Conservation (phyloP, 768 basidiomycete species). For the Russula foetens region DNA sequence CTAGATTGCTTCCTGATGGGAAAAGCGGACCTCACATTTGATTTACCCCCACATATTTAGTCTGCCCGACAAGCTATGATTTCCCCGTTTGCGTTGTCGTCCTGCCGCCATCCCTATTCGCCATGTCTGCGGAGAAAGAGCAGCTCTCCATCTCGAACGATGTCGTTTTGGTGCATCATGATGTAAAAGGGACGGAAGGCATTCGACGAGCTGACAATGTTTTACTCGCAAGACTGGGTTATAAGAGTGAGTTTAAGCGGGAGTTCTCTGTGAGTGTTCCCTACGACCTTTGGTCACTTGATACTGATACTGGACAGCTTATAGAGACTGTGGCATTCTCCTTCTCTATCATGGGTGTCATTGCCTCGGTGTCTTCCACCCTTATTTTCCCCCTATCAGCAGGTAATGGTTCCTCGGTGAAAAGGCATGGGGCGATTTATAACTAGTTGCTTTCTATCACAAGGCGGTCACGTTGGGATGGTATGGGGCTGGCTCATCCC, state of each 20-base stretch:
- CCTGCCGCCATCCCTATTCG: neutral
- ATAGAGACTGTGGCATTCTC: slow-evolving; percentile 59
- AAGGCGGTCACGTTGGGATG: slow-evolving; percentile 71
- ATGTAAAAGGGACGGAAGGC: neutral
- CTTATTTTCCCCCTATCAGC: slow-evolving; percentile 54
- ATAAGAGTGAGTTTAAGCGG: slow-evolving; percentile 64
- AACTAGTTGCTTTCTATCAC: neutral
- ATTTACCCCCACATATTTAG: neutral
- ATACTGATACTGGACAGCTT: slow-evolving; percentile 28
- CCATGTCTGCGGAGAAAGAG: slow-evolving; percentile 9
- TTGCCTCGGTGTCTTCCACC: slow-evolving; percentile 62
- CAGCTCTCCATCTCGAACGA: neutral
- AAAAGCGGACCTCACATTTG: neutral
- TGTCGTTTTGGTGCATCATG: neutral
- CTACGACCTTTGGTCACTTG: neutral
- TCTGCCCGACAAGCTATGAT: neutral
- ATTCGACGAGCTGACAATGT: slow-evolving; percentile 38
- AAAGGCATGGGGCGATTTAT: neutral
- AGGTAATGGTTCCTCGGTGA: slow-evolving; percentile 31
- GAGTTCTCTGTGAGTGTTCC: slow-evolving; percentile 53
- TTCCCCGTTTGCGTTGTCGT: neutral
- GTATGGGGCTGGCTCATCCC: slow-evolving; percentile 75
- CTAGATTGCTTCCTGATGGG: neutral
- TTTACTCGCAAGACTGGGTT: slow-evolving; percentile 57
- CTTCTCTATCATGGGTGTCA: slow-evolving; percentile 65